Percentiles rank a stretch among this genome's conserved stretches.
Evolutionary conservation across 2,329 filamentous ascomycete species (phyloP).

Genomic region (Diaporthe eres): DNA sequence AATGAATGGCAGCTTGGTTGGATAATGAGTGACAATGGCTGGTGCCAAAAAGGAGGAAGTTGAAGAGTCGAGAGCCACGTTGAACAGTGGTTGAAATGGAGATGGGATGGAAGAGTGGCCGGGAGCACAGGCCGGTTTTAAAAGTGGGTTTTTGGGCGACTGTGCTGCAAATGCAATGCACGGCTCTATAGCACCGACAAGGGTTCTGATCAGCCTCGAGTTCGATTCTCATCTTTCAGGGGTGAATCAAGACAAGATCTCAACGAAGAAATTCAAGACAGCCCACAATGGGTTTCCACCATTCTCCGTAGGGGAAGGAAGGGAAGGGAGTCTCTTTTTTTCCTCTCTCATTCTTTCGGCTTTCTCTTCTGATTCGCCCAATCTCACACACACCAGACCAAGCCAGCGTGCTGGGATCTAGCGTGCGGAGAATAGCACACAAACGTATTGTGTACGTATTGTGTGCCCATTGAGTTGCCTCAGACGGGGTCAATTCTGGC

Average conservation of each 20-base stretch:
- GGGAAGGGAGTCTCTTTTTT: constrained; percentile 45
- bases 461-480: constrained; percentile 31
- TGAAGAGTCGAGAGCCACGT: constrained; percentile 39
- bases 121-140: constrained; percentile 43
- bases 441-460: constrained; percentile 34
- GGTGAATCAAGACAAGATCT: constrained; percentile 43
- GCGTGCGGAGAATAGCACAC: constrained; percentile 34
- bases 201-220: constrained; percentile 43
- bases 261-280: constrained; percentile 39
- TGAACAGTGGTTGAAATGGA: constrained; percentile 37
- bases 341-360: constrained; percentile 37
- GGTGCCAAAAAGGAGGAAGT: constrained; percentile 57
- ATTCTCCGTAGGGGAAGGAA: constrained; percentile 39
- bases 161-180: constrained; percentile 42
- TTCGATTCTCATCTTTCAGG: constrained; percentile 43
- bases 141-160: constrained; percentile 41
- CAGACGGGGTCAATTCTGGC: constrained; percentile 12
- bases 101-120: constrained; percentile 43
- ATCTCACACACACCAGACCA: constrained; percentile 23
- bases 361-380: constrained; percentile 29
- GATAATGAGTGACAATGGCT: constrained; percentile 72
- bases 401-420: constrained; percentile 19
- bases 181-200: constrained; percentile 43
- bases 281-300: constrained; percentile 38
- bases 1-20: constrained; percentile 51